Evolutionary conservation across 176 grass and related monocot species (phyloP).

Genomic region (Oropetium thomaeum): DNA sequence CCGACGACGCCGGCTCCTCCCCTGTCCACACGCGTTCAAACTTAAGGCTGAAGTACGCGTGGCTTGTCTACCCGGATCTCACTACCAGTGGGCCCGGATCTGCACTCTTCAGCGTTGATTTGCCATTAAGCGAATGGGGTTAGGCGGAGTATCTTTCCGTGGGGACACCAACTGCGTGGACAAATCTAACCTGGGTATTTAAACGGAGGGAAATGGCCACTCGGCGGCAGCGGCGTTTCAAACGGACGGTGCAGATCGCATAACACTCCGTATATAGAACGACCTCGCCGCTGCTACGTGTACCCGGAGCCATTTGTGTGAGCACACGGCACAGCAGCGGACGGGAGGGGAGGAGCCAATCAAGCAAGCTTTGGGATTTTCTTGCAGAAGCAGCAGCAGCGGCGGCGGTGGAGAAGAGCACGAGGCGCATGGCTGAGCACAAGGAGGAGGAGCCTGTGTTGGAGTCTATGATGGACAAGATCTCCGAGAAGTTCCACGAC

Average conservation of each 20-base stretch:
- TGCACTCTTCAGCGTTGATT: neutral
- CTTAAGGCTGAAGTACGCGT: constrained; percentile 3
- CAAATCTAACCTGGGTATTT: neutral
- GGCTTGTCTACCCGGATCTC: neutral
- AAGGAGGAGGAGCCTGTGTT: constrained; percentile 70
- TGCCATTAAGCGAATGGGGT: neutral
- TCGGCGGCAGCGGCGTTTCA: too few species aligned
- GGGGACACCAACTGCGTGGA: neutral
- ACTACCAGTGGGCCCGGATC: neutral
- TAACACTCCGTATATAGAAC: neutral
- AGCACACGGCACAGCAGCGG: neutral
- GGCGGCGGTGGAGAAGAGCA: neutral
- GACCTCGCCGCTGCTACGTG: constrained; percentile 4
- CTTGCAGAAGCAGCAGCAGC: neutral
- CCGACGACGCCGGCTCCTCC: neutral
- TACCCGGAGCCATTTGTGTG: constrained; percentile 14
- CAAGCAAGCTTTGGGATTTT: constrained; percentile 2
- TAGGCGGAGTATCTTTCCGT: neutral
- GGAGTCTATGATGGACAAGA: constrained; percentile 68
- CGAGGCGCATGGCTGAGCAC: constrained; percentile 60
- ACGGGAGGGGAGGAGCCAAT: neutral
- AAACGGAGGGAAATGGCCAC: too few species aligned
- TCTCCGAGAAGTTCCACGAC: constrained; percentile 58
- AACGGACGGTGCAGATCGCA: too few species aligned
- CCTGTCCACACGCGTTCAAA: neutral